Evolutionary conservation across 1,139 yeast genomes (phyloP).

Genomic region (Geotrichum restrictum): DNA sequence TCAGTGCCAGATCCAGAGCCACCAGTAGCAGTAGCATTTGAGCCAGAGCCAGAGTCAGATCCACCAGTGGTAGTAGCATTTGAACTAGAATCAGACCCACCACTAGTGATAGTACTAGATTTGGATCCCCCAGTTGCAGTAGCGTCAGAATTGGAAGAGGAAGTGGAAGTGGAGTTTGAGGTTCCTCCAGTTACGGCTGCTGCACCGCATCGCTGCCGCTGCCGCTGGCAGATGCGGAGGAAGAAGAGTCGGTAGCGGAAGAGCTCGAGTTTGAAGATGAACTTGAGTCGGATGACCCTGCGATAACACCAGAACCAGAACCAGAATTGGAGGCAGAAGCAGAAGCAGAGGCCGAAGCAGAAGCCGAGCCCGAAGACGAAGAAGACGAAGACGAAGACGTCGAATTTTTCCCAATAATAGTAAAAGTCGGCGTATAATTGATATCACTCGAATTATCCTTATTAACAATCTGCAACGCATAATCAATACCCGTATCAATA

Average conservation of each 20-base stretch:
- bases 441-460: conserved; percentile 32
- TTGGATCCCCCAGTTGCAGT: no score
- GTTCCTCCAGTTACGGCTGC: conserved; percentile 20
- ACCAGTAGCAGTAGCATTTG: not conserved
- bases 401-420: conserved; percentile 28
- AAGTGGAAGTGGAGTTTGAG: conserved; percentile 18
- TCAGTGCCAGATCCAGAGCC: conserved; percentile 7
- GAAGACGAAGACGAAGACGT: conserved; percentile 22
- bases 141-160: conserved; percentile 20
- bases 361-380: conserved; percentile 18
- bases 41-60: conserved; percentile 17
- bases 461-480: conserved; percentile 37
- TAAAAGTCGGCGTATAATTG: conserved; percentile 40
- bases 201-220: no score
- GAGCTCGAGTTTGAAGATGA: conserved; percentile 16
- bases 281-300: conserved; percentile 14
- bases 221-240: conserved; percentile 19
- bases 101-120: conserved; percentile 21
- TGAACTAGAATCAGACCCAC: no score
- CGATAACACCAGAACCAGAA: no score
- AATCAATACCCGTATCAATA: conserved; percentile 34
- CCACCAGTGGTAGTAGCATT: no score
- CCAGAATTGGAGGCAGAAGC: conserved; percentile 15
- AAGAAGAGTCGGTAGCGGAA: conserved; percentile 11
- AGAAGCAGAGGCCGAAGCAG: conserved; percentile 24